Conservation (phyloP, 2,329 filamentous ascomycete species). For the Drechslerella stenobrocha region DNA sequence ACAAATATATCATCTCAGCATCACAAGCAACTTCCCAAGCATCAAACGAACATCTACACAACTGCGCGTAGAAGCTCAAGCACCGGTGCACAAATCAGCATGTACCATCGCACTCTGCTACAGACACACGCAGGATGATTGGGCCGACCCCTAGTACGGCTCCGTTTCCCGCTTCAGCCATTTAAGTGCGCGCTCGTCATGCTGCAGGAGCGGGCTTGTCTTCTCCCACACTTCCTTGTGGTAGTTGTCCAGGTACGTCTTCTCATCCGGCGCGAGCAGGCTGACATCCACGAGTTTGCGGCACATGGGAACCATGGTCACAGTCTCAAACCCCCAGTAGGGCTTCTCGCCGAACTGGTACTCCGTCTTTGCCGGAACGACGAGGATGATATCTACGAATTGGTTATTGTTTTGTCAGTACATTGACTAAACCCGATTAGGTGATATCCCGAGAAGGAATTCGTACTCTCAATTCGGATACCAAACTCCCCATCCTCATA, state of each 20-base stretch:
- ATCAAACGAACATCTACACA: no score
- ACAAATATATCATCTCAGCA: no score
- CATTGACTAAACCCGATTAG: neutral
- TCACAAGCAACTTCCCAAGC: no score
- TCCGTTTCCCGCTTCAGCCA: slow-evolving; percentile 90
- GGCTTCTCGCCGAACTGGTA: slow-evolving; percentile 91
- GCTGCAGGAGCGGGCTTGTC: slow-evolving; percentile 74
- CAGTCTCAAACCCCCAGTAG: slow-evolving; percentile 92
- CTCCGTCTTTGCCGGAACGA: slow-evolving; percentile 81
- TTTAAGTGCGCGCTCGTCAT: slow-evolving; percentile 69
- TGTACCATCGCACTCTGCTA: no score
- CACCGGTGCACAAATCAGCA: no score
- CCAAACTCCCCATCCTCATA: slow-evolving; percentile 96
- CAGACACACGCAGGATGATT: no score
- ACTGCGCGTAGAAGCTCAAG: no score
- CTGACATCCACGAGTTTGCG: slow-evolving; percentile 77
- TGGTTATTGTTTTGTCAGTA: no score
- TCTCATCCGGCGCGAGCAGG: slow-evolving; percentile 73
- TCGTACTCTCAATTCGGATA: slow-evolving; percentile 81
- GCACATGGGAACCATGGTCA: slow-evolving; percentile 96
- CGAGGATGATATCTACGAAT: slow-evolving; percentile 73
- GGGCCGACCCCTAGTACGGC: slow-evolving; percentile 56
- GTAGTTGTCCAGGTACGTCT: slow-evolving; percentile 83
- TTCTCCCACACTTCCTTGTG: slow-evolving; percentile 79
- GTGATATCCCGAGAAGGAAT: no score